Percentiles rank a stretch among this genome's conserved stretches.
Conservation (phyloP, 2,329 filamentous ascomycete genomes). For the Calycina herbarum region DNA sequence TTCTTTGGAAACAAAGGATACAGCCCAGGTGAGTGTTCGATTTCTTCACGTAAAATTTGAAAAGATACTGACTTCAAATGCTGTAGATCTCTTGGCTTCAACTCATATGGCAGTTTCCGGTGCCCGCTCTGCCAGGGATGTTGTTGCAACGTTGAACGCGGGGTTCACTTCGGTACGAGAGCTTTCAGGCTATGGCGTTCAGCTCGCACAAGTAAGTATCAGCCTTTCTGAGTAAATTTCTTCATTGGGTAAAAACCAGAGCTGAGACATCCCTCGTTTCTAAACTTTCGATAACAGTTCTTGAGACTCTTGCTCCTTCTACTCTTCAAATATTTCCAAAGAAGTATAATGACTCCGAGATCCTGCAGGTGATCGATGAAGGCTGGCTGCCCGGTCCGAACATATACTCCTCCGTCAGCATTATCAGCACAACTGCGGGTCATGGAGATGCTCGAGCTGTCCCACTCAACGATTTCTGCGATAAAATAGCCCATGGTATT, state of each 20-base stretch:
- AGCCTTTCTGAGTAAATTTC: too few relatives aligned
- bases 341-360: too few relatives aligned
- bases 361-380: not conserved
- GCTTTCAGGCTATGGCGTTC: conserved; percentile 47
- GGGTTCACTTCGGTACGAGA: conserved; percentile 55
- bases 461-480: not conserved
- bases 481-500: not conserved
- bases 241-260: too few relatives aligned
- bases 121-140: conserved; percentile 44
- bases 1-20: not conserved
- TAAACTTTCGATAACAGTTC: too few relatives aligned
- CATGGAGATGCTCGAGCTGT: not conserved
- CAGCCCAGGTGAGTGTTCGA: not conserved
- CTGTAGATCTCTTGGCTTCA: not conserved
- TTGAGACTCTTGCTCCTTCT: too few relatives aligned
- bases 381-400: not conserved
- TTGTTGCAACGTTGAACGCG: conserved; percentile 44
- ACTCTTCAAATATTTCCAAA: too few relatives aligned
- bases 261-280: too few relatives aligned
- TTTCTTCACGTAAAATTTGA: too few relatives aligned
- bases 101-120: conserved; percentile 39
- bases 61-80: too few relatives aligned
- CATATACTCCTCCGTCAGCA: not conserved
- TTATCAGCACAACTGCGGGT: not conserved
- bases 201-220: conserved; percentile 36